These are phyloP conservation scores for Tilletia setariae DNA, from an alignment of 1,284 basidiomycete genomes.

Conservation along the genomic window DNA sequence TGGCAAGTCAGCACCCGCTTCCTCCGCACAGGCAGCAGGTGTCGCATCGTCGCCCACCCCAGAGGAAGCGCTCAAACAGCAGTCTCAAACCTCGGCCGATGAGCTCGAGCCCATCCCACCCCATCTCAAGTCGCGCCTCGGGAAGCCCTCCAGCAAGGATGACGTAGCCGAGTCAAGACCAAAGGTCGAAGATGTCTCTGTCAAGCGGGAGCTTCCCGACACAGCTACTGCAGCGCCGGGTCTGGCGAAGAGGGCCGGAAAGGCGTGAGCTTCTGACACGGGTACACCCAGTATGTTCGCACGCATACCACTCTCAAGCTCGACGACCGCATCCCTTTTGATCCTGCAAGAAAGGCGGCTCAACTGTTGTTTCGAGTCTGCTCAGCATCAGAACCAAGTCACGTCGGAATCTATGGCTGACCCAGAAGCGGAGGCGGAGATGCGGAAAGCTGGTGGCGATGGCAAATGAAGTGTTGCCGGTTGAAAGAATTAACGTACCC, in stretches of 20 bases:
- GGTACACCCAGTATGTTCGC: neutral
- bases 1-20: constrained; percentile 1
- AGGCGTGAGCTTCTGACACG: neutral
- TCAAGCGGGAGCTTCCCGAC: neutral
- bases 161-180: neutral
- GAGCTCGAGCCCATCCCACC: constrained; percentile 4
- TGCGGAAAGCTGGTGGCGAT: too few species aligned
- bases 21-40: neutral
- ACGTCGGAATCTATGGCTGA: too few species aligned
- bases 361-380: neutral
- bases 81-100: neutral
- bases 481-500: too few species aligned
- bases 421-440: too few species aligned
- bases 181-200: neutral
- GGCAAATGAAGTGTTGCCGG: too few species aligned
- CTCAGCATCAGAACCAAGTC: neutral
- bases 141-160: neutral
- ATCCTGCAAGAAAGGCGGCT: neutral
- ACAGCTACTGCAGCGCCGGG: constrained; percentile 1
- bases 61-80: neutral
- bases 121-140: neutral
- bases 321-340: neutral
- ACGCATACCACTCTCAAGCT: neutral
- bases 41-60: neutral
- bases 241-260: neutral